phyloP scores from a whole-genome alignment of 2,329 filamentous ascomycete species.

The Trichophyton schoenleinii region DNA sequence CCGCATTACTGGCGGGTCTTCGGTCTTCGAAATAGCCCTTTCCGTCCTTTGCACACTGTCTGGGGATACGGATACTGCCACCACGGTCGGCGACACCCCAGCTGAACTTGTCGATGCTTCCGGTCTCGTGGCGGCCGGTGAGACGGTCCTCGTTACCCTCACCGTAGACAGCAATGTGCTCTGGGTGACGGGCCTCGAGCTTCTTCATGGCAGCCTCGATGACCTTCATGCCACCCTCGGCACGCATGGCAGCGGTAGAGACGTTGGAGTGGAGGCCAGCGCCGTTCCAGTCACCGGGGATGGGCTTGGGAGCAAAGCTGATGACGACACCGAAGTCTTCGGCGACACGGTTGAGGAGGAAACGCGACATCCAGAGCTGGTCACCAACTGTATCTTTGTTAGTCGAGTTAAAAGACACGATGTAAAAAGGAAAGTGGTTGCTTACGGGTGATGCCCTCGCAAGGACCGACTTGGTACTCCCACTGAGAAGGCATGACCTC shows the following conservation, averaged over 20 bases:
- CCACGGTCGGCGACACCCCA: slow-evolving; percentile 95
- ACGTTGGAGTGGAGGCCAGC: slow-evolving; percentile 91
- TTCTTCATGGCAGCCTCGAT: slow-evolving; percentile 83
- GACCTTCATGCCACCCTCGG: slow-evolving; percentile 85
- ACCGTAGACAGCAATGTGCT: slow-evolving; percentile 88
- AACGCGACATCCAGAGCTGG: slow-evolving; percentile 87
- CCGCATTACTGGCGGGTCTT: slow-evolving; percentile 71
- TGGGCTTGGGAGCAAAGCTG: slow-evolving; percentile 89
- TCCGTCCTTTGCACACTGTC: slow-evolving; percentile 70
- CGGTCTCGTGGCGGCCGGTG: slow-evolving; percentile 89
- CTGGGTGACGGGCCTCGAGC: slow-evolving; percentile 61
- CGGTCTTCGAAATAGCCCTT: slow-evolving; percentile 91
- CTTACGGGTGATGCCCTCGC: slow-evolving; percentile 68
- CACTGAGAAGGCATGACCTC: slow-evolving; percentile 98
- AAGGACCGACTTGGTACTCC: slow-evolving; percentile 96
- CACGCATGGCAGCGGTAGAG: slow-evolving; percentile 76
- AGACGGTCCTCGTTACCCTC: slow-evolving; percentile 92
- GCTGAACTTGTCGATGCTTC: slow-evolving; percentile 81
- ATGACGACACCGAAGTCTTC: slow-evolving; percentile 97
- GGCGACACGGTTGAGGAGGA: slow-evolving; percentile 78
- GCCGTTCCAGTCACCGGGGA: slow-evolving; percentile 93
- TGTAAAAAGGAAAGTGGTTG: neutral
- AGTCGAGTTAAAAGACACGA: neutral
- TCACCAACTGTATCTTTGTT: slow-evolving; percentile 57
- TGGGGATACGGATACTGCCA: slow-evolving; percentile 82